phyloP scores from a whole-genome alignment of 2,329 filamentous ascomycete genomes.

The Aureobasidium pullulans region DNA sequence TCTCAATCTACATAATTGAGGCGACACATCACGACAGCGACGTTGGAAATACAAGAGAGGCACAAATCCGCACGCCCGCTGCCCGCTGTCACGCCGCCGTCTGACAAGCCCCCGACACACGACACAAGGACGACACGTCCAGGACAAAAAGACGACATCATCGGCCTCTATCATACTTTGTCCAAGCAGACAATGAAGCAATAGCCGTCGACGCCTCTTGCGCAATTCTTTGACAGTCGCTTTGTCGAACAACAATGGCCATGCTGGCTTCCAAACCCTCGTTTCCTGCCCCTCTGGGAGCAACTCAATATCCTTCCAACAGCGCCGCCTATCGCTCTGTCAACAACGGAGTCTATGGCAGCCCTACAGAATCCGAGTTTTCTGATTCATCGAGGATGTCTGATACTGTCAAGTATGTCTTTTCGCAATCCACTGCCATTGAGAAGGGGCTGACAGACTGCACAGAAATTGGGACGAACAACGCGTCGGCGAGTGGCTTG shows the following conservation, averaged over 20 bases:
- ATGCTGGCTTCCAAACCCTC: slow-evolving; percentile 71
- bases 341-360: slow-evolving; percentile 54
- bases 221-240: background rate
- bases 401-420: slow-evolving; percentile 46
- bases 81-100: background rate
- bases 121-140: background rate
- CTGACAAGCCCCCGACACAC: background rate
- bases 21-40: background rate
- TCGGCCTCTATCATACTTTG: background rate
- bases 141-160: background rate
- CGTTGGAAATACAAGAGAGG: background rate
- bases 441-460: background rate
- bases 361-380: slow-evolving; percentile 88
- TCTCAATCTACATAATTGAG: slow-evolving; percentile 1
- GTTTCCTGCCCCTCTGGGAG: slow-evolving; percentile 45
- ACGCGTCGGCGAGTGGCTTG: slow-evolving; percentile 82
- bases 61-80: background rate
- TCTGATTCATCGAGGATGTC: slow-evolving; percentile 68
- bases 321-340: slow-evolving; percentile 15
- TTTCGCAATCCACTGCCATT: background rate
- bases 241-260: slow-evolving; percentile 48
- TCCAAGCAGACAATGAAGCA: slow-evolving; percentile 2
- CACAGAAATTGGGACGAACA: slow-evolving; percentile 77
- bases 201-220: slow-evolving; percentile 10
- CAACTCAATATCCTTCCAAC: slow-evolving; percentile 21